Percentiles rank a stretch among this genome's conserved stretches.
These are phyloP conservation scores for Lithohypha guttulata DNA, from an alignment of 2,329 filamentous ascomycete genomes.

Conservation along the genomic window DNA sequence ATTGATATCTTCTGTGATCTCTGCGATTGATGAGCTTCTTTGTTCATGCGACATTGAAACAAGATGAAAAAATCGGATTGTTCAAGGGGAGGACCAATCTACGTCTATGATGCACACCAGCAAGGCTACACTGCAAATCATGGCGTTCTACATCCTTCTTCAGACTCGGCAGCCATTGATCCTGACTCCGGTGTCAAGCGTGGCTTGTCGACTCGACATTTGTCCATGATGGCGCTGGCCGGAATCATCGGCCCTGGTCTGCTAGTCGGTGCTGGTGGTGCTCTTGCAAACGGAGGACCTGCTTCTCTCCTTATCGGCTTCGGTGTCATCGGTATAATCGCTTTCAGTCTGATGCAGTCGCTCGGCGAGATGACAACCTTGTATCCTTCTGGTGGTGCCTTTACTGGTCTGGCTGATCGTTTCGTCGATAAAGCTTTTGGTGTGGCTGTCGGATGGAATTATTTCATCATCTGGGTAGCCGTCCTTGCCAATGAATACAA, in stretches of 20 bases:
- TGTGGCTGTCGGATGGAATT: slow-evolving; percentile 36
- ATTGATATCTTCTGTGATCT: no score
- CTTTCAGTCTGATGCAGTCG: slow-evolving; percentile 64
- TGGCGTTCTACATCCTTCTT: no score
- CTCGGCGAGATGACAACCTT: slow-evolving; percentile 62
- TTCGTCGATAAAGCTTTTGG: slow-evolving; percentile 36
- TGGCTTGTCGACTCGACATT: slow-evolving; percentile 39
- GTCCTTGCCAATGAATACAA: slow-evolving; percentile 17
- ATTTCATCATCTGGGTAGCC: slow-evolving; percentile 22
- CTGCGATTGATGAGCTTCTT: no score
- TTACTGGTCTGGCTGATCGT: slow-evolving; percentile 57
- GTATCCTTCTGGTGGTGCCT: slow-evolving; percentile 65
- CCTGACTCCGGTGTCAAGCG: slow-evolving; percentile 15
- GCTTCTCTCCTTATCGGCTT: slow-evolving; percentile 34
- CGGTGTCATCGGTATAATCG: slow-evolving; percentile 49
- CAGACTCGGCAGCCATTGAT: slow-evolving; percentile 12
- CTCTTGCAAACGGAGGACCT: slow-evolving; percentile 29
- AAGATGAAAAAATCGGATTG: no score
- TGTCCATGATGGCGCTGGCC: slow-evolving; percentile 53
- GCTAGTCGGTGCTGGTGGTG: slow-evolving; percentile 20
- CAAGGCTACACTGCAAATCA: no score
- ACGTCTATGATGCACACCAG: no score
- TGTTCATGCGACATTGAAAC: no score
- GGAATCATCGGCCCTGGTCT: slow-evolving; percentile 30
- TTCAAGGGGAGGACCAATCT: no score